Conservation (phyloP, 2,329 filamentous ascomycete species). For the Endocalyx cinctus region DNA sequence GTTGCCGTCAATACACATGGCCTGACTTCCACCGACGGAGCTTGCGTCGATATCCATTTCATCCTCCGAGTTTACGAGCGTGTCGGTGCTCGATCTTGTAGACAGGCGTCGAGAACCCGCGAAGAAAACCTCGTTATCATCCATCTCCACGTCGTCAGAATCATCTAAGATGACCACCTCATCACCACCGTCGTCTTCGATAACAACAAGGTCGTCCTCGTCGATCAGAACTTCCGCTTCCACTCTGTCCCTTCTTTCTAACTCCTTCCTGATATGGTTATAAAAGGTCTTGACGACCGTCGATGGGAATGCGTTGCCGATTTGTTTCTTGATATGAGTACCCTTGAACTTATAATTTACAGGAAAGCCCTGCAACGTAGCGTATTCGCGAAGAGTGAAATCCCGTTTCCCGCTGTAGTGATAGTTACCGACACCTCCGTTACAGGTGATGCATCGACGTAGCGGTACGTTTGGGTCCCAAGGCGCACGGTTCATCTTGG, state of each 20-base stretch:
- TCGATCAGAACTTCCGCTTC: no score
- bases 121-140: no score
- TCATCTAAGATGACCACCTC: slow-evolving; percentile 5
- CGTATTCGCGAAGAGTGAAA: slow-evolving; percentile 65
- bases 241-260: slow-evolving; percentile 40
- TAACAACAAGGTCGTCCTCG: not conserved
- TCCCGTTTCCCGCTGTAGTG: slow-evolving; percentile 60
- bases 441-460: slow-evolving; percentile 59
- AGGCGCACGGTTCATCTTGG: slow-evolving; percentile 23
- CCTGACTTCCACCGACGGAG: slow-evolving; percentile 5
- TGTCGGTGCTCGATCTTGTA: slow-evolving; percentile 5
- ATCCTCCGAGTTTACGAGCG: slow-evolving; percentile 7
- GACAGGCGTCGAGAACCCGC: slow-evolving; percentile 9
- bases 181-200: slow-evolving; percentile 1
- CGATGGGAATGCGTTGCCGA: slow-evolving; percentile 77
- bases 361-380: slow-evolving; percentile 67
- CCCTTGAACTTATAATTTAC: slow-evolving; percentile 51
- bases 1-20: slow-evolving; percentile 6
- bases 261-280: slow-evolving; percentile 41
- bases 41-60: slow-evolving; percentile 17
- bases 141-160: slow-evolving; percentile 10
- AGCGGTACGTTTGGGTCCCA: slow-evolving; percentile 47
- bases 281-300: slow-evolving; percentile 47
- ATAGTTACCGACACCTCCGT: slow-evolving; percentile 53
- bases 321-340: slow-evolving; percentile 52